A percentile compares a stretch with the other conserved stretches of the same genome.
Conservation (phyloP, 345 rosid genomes). For the Hibiscus syriacus region DNA sequence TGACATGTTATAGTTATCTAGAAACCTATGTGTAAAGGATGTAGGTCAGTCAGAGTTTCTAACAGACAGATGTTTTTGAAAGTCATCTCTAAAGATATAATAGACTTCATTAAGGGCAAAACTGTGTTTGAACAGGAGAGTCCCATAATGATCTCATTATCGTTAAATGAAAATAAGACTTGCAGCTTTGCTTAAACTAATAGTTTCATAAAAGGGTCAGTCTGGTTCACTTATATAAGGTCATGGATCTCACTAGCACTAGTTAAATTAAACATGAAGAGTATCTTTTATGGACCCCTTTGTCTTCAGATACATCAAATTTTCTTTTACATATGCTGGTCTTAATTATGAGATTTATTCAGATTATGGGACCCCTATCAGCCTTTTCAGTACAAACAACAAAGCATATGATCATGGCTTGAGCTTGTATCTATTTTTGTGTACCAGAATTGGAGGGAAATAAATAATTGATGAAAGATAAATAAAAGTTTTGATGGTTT, state of each 20-base stretch:
- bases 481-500: neutral
- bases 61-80: no score
- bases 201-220: neutral
- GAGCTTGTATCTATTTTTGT: neutral
- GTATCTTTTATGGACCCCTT: conserved; percentile 8
- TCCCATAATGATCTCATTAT: no score
- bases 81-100: no score
- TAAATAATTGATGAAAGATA: no score
- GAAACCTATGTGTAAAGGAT: no score
- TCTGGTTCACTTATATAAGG: neutral
- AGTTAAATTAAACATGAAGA: no score
- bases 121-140: no score
- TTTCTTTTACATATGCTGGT: neutral
- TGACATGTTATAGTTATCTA: no score
- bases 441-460: neutral
- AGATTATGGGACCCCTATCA: neutral
- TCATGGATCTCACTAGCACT: neutral
- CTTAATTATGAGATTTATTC: neutral
- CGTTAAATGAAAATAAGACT: no score
- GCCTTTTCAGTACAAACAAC: neutral
- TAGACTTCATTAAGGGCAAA: no score
- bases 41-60: no score
- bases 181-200: neutral
- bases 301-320: neutral
- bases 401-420: neutral